Evolutionary conservation across 768 basidiomycete genomes (phyloP), one percentile per base, ranked within the genome.

Genomic region (Solioccasus polychromus): DNA sequence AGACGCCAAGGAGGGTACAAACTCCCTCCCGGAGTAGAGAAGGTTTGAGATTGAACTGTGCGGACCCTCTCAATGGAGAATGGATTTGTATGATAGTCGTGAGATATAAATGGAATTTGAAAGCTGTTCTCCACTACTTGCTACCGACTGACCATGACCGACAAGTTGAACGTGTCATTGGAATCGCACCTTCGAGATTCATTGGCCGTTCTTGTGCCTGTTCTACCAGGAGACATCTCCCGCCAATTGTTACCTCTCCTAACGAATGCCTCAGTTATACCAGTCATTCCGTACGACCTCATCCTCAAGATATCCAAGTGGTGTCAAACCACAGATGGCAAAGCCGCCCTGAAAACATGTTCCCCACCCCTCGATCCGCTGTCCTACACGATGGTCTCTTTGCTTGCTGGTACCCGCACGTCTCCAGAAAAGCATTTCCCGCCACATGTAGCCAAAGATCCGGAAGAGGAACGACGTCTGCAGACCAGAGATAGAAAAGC

Each of bases 341-440:
- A 53, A 28, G 45, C 47, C 0, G 57, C 65, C 3, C 60, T 79
- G 54, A 61, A 39, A 69, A 79, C 41, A 55, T 61, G 49, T 28
- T 67, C 68, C 6, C 73, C 72, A 9, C 63, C 71, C 2, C 68
- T 89, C 37, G 66, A 80, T 46, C 68, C 79, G 5, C 66, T 68
- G 18, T 69, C 75, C 12, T 91, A 87, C 60, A 68, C 74, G 6
- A 89, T 88, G 80, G 68, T 89, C 30, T 69, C 87, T 17, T 70
- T 92, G 28, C 78, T 92, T 5, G 88, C 90, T 14, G 89, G 89
- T 29, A 75, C 83, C 6, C 78, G 74, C 35, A 83, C 88, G n/a
- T 88, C 87, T 6, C 89, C 89, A 18, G 80, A 86, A 47, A 78
- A 84, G 43, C 80, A 73, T 28, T 86, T 88, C 48, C 81, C 81